Evolutionary conservation across 345 rosid genomes (phyloP).

Genomic region (Gossypium turneri): DNA sequence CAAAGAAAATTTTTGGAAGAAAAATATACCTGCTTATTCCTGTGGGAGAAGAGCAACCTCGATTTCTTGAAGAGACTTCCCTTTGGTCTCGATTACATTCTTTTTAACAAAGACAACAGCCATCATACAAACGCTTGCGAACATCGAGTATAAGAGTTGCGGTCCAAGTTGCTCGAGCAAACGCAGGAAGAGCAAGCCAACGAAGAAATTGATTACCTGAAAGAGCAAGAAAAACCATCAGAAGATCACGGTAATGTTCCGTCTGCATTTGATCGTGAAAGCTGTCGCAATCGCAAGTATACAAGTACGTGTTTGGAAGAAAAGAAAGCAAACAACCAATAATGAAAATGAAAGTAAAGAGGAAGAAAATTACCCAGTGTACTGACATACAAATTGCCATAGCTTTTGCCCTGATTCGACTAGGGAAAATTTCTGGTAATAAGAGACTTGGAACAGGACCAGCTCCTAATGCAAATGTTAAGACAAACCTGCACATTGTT

Average conservation of each 20-base stretch:
- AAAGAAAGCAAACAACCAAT: neutral
- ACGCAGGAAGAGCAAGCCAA: constrained; percentile 83
- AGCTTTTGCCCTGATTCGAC: constrained; percentile 91
- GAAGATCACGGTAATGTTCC: neutral
- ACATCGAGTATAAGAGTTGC: constrained; percentile 68
- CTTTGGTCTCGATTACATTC: constrained; percentile 90
- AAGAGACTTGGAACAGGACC: constrained; percentile 97
- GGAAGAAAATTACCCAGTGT: constrained; percentile 70
- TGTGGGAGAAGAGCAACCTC: constrained; percentile 90
- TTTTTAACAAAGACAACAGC: constrained; percentile 80
- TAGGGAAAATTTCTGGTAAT: constrained; percentile 87
- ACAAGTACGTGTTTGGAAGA: neutral
- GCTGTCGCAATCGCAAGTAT: neutral
- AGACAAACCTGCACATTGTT: constrained; percentile 66
- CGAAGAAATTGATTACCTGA: constrained; percentile 92
- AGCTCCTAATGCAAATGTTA: constrained; percentile 91
- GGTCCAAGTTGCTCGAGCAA: constrained; percentile 80
- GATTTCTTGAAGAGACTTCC: constrained; percentile 94
- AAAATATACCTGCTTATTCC: constrained; percentile 21
- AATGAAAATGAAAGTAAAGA: neutral
- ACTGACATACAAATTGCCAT: constrained; percentile 96
- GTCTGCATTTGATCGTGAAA: neutral
- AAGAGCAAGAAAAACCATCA: neutral
- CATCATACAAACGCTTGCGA: constrained; percentile 68
- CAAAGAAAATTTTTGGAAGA: neutral